These are phyloP conservation scores for Artemisia tridentata DNA, from an alignment of 129 eudicot species.

Conservation along the genomic window DNA sequence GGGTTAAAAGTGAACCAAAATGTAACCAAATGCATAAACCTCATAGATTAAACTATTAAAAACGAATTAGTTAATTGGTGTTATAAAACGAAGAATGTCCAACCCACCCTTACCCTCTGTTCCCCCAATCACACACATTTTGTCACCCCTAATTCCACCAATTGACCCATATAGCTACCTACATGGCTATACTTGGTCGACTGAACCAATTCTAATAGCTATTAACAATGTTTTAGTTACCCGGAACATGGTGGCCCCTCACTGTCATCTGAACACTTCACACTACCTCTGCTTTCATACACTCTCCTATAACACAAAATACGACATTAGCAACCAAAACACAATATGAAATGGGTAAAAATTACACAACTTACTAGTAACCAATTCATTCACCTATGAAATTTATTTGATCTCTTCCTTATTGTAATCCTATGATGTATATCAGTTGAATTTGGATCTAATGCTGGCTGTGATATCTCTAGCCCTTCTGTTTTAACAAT, in stretches of 20 bases:
- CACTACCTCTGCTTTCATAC: slow-evolving; percentile 72
- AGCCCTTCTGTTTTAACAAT: slow-evolving; percentile 73
- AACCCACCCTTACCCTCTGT: no score
- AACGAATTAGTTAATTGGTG: no score
- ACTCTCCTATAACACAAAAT: slow-evolving; percentile 56
- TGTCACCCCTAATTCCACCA: no score
- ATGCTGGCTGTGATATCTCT: slow-evolving; percentile 95
- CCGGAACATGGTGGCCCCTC: slow-evolving; percentile 97
- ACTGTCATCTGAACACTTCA: slow-evolving; percentile 65
- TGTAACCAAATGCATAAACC: no score
- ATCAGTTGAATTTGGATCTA: slow-evolving; percentile 92
- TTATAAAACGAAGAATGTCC: no score
- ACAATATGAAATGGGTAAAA: neutral
- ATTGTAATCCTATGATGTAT: slow-evolving; percentile 91
- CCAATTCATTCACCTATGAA: slow-evolving; percentile 56
- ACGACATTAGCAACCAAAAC: slow-evolving; percentile 7
- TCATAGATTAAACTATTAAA: no score
- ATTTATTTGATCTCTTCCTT: slow-evolving; percentile 52
- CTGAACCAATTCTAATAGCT: no score
- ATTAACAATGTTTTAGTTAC: slow-evolving; percentile 22
- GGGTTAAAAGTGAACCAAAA: no score
- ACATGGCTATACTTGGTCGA: no score
- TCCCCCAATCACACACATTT: no score
- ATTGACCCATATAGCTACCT: no score
- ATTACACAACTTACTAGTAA: neutral